Evolutionary conservation across 2,329 filamentous ascomycete genomes (phyloP), one percentile per base, ranked within the genome.

Genomic region (Cercospora sp.): DNA sequence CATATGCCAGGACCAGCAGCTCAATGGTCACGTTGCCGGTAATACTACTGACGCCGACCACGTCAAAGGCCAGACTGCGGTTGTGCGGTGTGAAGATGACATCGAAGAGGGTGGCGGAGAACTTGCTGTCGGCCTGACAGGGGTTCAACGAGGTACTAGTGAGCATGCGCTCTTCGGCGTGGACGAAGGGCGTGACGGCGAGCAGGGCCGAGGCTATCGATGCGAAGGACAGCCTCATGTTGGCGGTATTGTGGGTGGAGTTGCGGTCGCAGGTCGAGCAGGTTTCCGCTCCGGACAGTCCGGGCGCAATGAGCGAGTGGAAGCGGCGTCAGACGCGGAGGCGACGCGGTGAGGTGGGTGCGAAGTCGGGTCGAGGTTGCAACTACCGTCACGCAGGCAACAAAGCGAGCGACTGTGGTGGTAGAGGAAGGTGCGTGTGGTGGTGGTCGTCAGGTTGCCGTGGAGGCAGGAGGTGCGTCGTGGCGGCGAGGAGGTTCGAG

Each of bases 71-170:
- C 63, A 94, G 84, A 33, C 89, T 89, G 74, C 86, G 85, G 81
- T 96, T 96, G 77, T 85, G 83, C 33, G 91, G 91, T 1, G 90
- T 92, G 80, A 92, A 92, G 71, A 88, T 83, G 79, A 97, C 91
- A 74, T 96, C 90, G 87, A 97, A 97, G 67, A 95, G 86, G 74
- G 90, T 93, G 74, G 94, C 93, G 4, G 91, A 91, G 80, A 97
- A 96, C 76, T 89, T 90, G 30, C 91, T 94, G 80, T 94, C 90
- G 67, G 88, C 84, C 84, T 94, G 91, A 81, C 94, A 97, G 58
- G 91, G 87, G 80, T 92, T 93, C 73, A 97, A 86, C 28, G 94
- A 96, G 77, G 87, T 91, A 65, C 94, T 95, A 75, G 89, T 85
- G 75, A 98, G 91, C 76, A 92, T 83, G 71, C 85, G 86, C 62